Percentiles rank a stretch among this genome's conserved stretches.
Conservation (phyloP, 2,329 filamentous ascomycete genomes). For the Colletotrichum destructivum region DNA sequence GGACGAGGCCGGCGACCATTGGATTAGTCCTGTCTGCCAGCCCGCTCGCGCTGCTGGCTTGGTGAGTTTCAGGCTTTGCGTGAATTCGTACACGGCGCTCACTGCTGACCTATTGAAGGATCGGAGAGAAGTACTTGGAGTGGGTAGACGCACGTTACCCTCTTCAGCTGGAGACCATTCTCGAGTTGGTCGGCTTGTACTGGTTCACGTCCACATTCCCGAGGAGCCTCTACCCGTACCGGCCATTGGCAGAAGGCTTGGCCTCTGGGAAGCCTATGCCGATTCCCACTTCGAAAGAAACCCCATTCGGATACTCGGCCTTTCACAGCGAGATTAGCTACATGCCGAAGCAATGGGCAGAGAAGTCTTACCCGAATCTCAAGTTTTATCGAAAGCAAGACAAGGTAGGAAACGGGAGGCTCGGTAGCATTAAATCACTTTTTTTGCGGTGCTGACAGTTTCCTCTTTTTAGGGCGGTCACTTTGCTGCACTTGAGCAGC, state of each 20-base stretch:
- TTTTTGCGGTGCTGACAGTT: neutral
- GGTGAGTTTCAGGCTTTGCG: constrained; percentile 48
- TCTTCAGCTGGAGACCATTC: constrained; percentile 57
- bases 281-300: constrained; percentile 53
- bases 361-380: constrained; percentile 43
- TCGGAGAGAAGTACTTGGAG: constrained; percentile 70
- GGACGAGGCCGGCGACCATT: constrained; percentile 69
- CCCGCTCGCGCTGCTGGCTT: constrained; percentile 70
- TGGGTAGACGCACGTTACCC: constrained; percentile 63
- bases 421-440: fast-evolving
- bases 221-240: constrained; percentile 65
- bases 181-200: constrained; percentile 67
- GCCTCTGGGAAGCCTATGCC: neutral
- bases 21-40: constrained; percentile 67
- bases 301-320: constrained; percentile 62
- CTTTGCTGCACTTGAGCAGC: constrained; percentile 40
- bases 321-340: constrained; percentile 60
- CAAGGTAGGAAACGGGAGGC: neutral
- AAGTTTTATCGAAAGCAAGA: constrained; percentile 32
- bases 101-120: constrained; percentile 49
- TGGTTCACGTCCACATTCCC: constrained; percentile 68
- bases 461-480: constrained; percentile 9
- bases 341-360: constrained; percentile 54
- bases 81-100: fast-evolving
- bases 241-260: constrained; percentile 37